A percentile compares a stretch with the other conserved stretches of the same genome.
phyloP scores from a whole-genome alignment of 2,329 filamentous ascomycete species.

The Cladobotryum mycophilum region DNA sequence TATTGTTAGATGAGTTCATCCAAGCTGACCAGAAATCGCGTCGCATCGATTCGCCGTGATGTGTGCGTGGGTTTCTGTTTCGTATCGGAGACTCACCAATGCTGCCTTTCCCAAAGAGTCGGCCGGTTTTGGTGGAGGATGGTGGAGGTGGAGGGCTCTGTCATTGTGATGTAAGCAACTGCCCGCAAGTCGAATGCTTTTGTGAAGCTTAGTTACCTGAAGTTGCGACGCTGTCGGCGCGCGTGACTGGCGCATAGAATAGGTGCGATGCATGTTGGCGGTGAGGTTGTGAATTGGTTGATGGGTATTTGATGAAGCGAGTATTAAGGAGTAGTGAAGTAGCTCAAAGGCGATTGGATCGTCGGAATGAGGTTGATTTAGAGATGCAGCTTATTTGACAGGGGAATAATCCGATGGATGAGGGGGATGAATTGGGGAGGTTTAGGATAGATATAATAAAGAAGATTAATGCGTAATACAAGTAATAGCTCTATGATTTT shows the following conservation, averaged over 20 bases:
- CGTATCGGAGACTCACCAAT: slow-evolving; percentile 60
- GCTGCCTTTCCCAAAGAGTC: slow-evolving; percentile 80
- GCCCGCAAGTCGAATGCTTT: not conserved
- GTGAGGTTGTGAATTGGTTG: slow-evolving; percentile 15
- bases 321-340: too few relatives aligned
- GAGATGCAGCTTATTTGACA: not conserved
- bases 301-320: slow-evolving; percentile 9
- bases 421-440: slow-evolving; percentile 8
- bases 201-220: slow-evolving; percentile 36
- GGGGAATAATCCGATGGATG: not conserved
- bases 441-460: slow-evolving; percentile 10
- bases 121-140: slow-evolving; percentile 83
- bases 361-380: not conserved
- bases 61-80: not conserved
- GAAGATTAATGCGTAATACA: not conserved
- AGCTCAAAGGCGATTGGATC: not conserved
- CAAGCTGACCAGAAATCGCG: not conserved
- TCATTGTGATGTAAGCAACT: slow-evolving; percentile 11
- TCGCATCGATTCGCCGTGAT: not conserved
- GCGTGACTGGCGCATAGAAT: slow-evolving; percentile 96
- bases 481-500: not conserved
- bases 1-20: not conserved
- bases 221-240: slow-evolving; percentile 84
- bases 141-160: slow-evolving; percentile 90
- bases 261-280: slow-evolving; percentile 86